A percentile compares a stretch with the other conserved stretches of the same genome.
These are phyloP conservation scores for Vicia sativa DNA, from an alignment of 306 rosid species.

Conservation along the genomic window DNA sequence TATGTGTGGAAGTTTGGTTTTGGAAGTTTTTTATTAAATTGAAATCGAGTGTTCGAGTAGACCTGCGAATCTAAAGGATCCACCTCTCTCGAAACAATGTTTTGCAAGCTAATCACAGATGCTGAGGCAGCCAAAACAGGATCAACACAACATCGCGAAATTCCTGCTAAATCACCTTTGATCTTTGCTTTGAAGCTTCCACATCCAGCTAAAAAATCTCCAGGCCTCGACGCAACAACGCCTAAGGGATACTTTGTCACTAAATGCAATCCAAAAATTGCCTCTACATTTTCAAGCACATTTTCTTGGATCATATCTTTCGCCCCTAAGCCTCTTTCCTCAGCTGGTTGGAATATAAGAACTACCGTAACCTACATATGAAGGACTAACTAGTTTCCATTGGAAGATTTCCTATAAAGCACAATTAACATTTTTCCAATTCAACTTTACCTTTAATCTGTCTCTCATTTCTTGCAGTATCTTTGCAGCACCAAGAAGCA, in stretches of 20 bases:
- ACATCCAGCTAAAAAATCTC: conserved; percentile 87
- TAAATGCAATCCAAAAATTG: conserved; percentile 72
- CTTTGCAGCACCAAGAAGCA: conserved; percentile 95
- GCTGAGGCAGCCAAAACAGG: conserved; percentile 84
- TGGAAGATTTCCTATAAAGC: conserved; percentile 1
- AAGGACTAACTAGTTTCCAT: conserved; percentile 20
- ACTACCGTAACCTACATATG: conserved; percentile 69
- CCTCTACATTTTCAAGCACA: conserved; percentile 79
- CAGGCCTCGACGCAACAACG: conserved; percentile 71
- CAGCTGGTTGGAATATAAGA: conserved; percentile 90
- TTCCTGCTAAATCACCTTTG: conserved; percentile 76
- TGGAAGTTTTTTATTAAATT: not conserved
- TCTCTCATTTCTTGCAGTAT: conserved; percentile 64
- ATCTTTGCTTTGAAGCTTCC: conserved; percentile 95
- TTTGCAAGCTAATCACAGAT: conserved; percentile 80
- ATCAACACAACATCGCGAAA: conserved; percentile 68
- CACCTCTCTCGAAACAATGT: conserved; percentile 77
- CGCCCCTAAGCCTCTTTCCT: conserved; percentile 81
- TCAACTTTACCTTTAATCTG: conserved; percentile 54
- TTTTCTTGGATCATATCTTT: conserved; percentile 72
- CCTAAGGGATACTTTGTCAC: conserved; percentile 53
- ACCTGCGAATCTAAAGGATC: conserved; percentile 96
- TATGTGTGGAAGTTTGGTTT: not conserved
- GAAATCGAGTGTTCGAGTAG: conserved; percentile 28
- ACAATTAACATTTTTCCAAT: conserved; percentile 14